Conservation (phyloP, 805 yeast genomes). For the Myxozyma geophila region DNA sequence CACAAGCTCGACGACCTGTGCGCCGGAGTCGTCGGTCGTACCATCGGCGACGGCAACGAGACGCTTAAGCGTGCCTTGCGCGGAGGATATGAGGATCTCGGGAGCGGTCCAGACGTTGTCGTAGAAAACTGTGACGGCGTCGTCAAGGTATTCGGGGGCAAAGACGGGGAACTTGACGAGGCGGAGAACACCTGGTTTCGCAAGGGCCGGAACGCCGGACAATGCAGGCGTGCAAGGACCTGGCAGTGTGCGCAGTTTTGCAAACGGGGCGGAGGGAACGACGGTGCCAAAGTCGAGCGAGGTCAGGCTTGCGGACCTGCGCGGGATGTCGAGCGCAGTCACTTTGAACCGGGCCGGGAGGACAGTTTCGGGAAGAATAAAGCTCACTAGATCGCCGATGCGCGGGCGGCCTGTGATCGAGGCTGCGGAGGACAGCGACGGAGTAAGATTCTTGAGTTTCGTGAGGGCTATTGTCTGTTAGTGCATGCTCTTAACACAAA, state of each 20-base stretch:
- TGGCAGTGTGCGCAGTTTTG: slow-evolving; percentile 26
- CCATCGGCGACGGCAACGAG: slow-evolving; percentile 35
- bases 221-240: slow-evolving; percentile 9
- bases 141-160: slow-evolving; percentile 33
- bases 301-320: slow-evolving; percentile 19
- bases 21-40: slow-evolving; percentile 15
- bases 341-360: slow-evolving; percentile 28
- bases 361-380: slow-evolving; percentile 21
- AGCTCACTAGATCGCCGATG: slow-evolving; percentile 26
- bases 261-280: slow-evolving; percentile 27
- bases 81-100: slow-evolving; percentile 12
- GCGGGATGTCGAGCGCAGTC: slow-evolving; percentile 18
- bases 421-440: slow-evolving; percentile 16
- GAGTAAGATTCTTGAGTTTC: slow-evolving; percentile 18
- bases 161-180: slow-evolving; percentile 32
- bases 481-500: not conserved
- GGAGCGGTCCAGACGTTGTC: slow-evolving; percentile 30
- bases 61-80: slow-evolving; percentile 15
- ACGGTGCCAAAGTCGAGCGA: slow-evolving; percentile 31
- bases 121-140: slow-evolving; percentile 26
- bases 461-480: slow-evolving; percentile 6
- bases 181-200: slow-evolving; percentile 29
- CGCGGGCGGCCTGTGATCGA: slow-evolving; percentile 23
- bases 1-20: slow-evolving; percentile 26
- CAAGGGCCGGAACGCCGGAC: slow-evolving; percentile 34